Evolutionary conservation across 163 green algal genomes (phyloP), one percentile per base, ranked within the genome.

Genomic region (Chlamydomonas reinhardtii): DNA sequence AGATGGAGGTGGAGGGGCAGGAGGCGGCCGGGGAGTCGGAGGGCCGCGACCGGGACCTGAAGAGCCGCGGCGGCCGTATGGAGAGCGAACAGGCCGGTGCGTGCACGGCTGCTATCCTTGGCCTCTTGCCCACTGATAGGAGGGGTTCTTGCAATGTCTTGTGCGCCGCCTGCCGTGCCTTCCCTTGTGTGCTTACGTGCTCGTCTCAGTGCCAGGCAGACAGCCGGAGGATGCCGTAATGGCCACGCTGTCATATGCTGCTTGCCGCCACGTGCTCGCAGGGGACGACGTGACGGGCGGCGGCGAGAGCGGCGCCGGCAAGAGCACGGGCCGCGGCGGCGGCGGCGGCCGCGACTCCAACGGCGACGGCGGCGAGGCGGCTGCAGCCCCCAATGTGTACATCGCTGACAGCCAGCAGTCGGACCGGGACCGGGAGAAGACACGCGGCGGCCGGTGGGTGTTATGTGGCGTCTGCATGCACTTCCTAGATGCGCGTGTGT

Each of bases 321-420:
- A 61, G 32, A 8, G 22, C n/a, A 54, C 39, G 25, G 31, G 29
- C 16, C 31, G 65, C 19, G 32, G 31, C 66, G 65, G 2, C 37
- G 39, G 14, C 16, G 79, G 48, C 29, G 82, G 68, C n/a, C n/a
- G n/a, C 32, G 75, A 3, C 29, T 16, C 34, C 19, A 9, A 32
- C 20, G 72, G 6, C 31, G 39, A 71, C 29, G 74, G 76, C n/a
- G 62, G 5, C 27, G 27, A 32, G 6, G 62, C 2, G 3, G 27
- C 25, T 6, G 62, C 62, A 9, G 27, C 48, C 12, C 64, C 76
- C 32, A 32, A 73, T 16, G 74, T 92, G 43, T 91, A 87, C 82
- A 89, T 92, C 52, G 83, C 80, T 6, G 77, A 56, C 37, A 87
- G 79, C 73, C 86, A 90, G 77, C 61, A 85, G n/a, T 91, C 86